Conservation (phyloP, 345 rosid species). For the Atalantia buxifolia region DNA sequence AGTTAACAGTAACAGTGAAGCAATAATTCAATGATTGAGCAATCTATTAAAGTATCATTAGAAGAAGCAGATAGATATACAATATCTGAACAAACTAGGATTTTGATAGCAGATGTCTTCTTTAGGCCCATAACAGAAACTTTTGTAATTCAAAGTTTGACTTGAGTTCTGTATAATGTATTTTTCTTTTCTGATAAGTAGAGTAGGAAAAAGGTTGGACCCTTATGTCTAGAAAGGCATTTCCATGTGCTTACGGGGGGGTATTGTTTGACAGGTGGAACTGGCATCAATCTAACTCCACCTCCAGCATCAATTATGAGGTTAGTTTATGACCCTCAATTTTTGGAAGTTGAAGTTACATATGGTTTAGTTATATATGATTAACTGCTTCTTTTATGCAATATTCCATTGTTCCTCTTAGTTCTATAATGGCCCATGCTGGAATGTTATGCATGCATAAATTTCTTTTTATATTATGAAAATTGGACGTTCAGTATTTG, state of each 20-base stretch:
- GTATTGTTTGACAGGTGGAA: conserved; percentile 66
- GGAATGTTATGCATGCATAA: background rate
- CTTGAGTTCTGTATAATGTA: background rate
- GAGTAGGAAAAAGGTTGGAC: background rate
- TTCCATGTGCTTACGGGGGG: conserved; percentile 7
- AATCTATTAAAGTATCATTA: background rate
- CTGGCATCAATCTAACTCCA: conserved; percentile 97
- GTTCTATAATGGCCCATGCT: background rate
- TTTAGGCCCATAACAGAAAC: background rate
- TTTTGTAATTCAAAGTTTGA: background rate
- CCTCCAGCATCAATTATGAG: conserved; percentile 84
- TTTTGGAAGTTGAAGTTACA: background rate
- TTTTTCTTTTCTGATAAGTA: background rate
- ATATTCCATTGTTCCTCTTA: background rate
- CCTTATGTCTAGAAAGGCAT: background rate
- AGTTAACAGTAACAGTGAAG: background rate
- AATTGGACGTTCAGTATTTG: background rate
- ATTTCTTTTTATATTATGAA: background rate
- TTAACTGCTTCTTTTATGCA: background rate
- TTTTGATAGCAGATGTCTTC: background rate
- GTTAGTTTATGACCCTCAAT: conserved; percentile 35
- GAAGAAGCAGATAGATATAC: background rate
- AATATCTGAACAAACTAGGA: background rate
- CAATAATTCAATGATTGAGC: background rate
- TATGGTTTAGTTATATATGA: too few relatives aligned